Evolutionary conservation across 805 yeast genomes (phyloP).

Genomic region (Yamadazyma ubonensis): DNA sequence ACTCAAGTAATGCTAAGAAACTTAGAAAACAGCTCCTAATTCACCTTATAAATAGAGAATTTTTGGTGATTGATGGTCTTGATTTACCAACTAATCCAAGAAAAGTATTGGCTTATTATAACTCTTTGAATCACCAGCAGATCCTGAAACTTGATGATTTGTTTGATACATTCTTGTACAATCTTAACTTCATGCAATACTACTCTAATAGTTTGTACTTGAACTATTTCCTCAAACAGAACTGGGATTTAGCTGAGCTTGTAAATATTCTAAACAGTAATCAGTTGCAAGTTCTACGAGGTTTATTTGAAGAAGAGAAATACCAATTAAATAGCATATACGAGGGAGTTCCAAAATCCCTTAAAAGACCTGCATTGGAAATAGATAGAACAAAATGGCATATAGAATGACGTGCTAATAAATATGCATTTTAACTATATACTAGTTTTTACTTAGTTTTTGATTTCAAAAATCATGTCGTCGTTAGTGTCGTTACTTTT

Average conservation of each 20-base stretch:
- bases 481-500: slow-evolving; percentile 15
- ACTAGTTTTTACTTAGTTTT: slow-evolving; percentile 8
- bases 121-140: slow-evolving; percentile 3
- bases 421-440: slow-evolving; percentile 6
- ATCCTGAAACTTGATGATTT: slow-evolving; percentile 38
- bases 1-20: slow-evolving; percentile 13
- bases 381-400: slow-evolving; percentile 5
- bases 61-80: slow-evolving; percentile 5
- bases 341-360: background rate
- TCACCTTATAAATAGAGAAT: slow-evolving; percentile 4
- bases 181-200: slow-evolving; percentile 24
- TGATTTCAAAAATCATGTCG: slow-evolving; percentile 24
- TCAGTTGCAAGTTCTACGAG: slow-evolving; percentile 15
- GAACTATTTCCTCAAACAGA: slow-evolving; percentile 16
- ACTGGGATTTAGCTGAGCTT: slow-evolving; percentile 24
- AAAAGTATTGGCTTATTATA: slow-evolving; percentile 5
- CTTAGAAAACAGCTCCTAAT: slow-evolving; percentile 9
- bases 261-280: slow-evolving; percentile 20
- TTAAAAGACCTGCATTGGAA: background rate
- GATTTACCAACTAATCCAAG: slow-evolving; percentile 3
- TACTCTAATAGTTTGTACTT: slow-evolving; percentile 21
- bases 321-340: background rate
- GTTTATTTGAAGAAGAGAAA: slow-evolving; percentile 1
- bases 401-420: background rate
- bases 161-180: slow-evolving; percentile 40